Percentiles rank a stretch among this genome's conserved stretches.
phyloP scores from a whole-genome alignment of 371 early-diverging fungal species.

The Actinomortierella ambigua region DNA sequence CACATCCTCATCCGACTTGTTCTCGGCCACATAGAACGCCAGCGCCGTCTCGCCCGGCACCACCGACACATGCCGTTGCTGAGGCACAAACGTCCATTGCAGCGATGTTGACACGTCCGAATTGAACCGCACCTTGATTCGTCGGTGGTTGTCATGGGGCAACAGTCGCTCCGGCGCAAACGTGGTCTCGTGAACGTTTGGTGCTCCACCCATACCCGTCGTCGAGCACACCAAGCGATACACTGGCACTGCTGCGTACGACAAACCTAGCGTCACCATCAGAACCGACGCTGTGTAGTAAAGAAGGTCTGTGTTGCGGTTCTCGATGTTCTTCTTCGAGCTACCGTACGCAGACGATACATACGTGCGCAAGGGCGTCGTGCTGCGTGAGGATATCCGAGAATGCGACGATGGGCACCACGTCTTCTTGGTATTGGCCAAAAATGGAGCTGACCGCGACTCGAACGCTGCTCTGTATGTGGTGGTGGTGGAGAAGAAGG shows the following conservation, averaged over 20 bases:
- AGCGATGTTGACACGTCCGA: constrained; percentile 81
- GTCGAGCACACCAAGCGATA: constrained; percentile 94
- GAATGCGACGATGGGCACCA: no score
- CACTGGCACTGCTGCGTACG: constrained; percentile 96
- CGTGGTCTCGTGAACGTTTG: constrained; percentile 64
- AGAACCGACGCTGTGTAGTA: constrained; percentile 83
- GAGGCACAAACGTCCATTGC: constrained; percentile 92
- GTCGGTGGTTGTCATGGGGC: constrained; percentile 60
- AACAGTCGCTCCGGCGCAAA: constrained; percentile 67
- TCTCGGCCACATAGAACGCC: constrained; percentile 96
- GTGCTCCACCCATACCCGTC: constrained; percentile 93
- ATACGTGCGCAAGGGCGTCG: no score
- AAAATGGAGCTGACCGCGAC: no score
- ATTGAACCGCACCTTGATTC: constrained; percentile 86
- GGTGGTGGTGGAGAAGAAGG: no score
- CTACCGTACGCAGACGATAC: no score
- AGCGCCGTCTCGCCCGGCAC: constrained; percentile 97
- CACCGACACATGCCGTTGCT: constrained; percentile 82
- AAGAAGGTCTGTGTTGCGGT: constrained; percentile 40
- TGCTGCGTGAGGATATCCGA: no score
- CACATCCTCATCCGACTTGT: constrained; percentile 87
- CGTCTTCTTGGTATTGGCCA: no score
- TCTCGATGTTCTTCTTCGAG: constrained; percentile 8
- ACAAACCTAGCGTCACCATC: constrained; percentile 84
- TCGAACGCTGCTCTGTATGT: no score